phyloP scores from a whole-genome alignment of 768 basidiomycete genomes.

The Termitomyces sp. region DNA sequence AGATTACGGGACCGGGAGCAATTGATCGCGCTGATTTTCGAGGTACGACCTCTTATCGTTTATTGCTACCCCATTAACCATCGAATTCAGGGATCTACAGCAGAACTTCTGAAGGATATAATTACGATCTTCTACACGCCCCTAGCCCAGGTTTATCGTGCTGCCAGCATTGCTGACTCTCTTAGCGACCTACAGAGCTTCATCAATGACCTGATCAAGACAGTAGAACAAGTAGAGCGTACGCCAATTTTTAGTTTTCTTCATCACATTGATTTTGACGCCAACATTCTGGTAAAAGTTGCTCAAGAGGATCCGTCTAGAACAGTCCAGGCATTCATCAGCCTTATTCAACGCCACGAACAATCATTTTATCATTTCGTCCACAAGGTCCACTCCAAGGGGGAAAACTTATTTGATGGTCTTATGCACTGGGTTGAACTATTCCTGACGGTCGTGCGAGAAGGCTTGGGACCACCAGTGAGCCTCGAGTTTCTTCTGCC shows the following conservation, averaged over 20 bases:
- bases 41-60: slow-evolving; percentile 46
- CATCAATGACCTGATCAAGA: slow-evolving; percentile 90
- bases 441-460: slow-evolving; percentile 87
- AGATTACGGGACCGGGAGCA: slow-evolving; percentile 86
- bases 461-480: slow-evolving; percentile 74
- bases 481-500: slow-evolving; percentile 91
- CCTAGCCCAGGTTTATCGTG: slow-evolving; percentile 94
- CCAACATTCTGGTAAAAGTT: slow-evolving; percentile 40
- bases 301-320: slow-evolving; percentile 77
- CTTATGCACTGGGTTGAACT: slow-evolving; percentile 98
- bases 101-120: slow-evolving; percentile 95
- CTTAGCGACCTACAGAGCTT: slow-evolving; percentile 90
- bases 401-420: slow-evolving; percentile 87
- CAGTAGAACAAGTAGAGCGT: slow-evolving; percentile 88
- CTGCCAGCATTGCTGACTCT: slow-evolving; percentile 95
- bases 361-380: slow-evolving; percentile 96
- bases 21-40: slow-evolving; percentile 90
- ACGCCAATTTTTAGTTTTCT: slow-evolving; percentile 45
- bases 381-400: slow-evolving; percentile 97
- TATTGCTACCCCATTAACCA: background rate
- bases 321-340: slow-evolving; percentile 91
- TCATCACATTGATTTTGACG: background rate
- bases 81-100: slow-evolving; percentile 74
- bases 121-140: slow-evolving; percentile 99
- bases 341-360: slow-evolving; percentile 91